phyloP scores from a whole-genome alignment of 257 asterid genomes.

The Ilex asprella region DNA sequence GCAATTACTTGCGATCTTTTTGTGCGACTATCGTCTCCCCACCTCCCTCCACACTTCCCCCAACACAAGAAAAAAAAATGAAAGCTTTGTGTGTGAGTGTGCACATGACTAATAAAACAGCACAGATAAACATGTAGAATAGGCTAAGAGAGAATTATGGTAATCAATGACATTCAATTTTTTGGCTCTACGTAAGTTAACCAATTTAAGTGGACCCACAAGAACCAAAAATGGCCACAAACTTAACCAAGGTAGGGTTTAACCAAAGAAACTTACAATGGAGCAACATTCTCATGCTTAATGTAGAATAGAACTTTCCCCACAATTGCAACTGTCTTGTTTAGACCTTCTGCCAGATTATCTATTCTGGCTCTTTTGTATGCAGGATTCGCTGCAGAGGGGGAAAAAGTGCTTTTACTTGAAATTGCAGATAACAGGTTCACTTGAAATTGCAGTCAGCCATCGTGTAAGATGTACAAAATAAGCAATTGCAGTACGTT shows the following conservation, averaged over 20 bases:
- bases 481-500: neutral
- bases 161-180: too few species aligned
- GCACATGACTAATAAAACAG: too few species aligned
- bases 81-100: too few species aligned
- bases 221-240: neutral
- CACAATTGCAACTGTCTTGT: conserved; percentile 66
- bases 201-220: too few species aligned
- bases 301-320: conserved; percentile 67
- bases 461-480: neutral
- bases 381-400: conserved; percentile 51
- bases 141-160: too few species aligned
- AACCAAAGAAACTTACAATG: conserved; percentile 53
- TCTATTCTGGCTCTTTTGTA: conserved; percentile 58
- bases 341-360: conserved; percentile 64
- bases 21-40: too few species aligned
- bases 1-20: too few species aligned
- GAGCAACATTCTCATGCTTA: conserved; percentile 56
- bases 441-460: conserved; percentile 12
- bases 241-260: conserved; percentile 4
- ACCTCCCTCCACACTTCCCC: too few species aligned
- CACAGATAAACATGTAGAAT: too few species aligned
- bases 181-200: too few species aligned
- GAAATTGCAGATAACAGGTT: conserved; percentile 9
- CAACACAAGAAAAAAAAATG: too few species aligned
- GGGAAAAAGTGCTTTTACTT: conserved; percentile 14